These are phyloP conservation scores for Sarocladium strictum DNA, from an alignment of 2,329 filamentous ascomycete genomes.

Conservation along the genomic window DNA sequence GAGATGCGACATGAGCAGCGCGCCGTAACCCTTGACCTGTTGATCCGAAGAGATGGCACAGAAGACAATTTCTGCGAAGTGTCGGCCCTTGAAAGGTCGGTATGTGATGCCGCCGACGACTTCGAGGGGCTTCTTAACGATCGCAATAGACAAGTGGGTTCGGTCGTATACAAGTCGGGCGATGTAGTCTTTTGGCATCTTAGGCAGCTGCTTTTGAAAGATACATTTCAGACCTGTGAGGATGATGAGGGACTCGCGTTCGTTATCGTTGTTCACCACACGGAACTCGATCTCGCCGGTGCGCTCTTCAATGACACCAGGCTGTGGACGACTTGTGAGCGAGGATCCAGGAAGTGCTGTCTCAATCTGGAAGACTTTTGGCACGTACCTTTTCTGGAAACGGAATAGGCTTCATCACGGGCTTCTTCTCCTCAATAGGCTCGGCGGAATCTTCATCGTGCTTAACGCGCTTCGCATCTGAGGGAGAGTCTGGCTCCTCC, in stretches of 20 bases:
- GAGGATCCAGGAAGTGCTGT: background rate
- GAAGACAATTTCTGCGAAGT: constrained; percentile 97
- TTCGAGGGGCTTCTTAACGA: constrained; percentile 92
- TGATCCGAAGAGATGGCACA: constrained; percentile 97
- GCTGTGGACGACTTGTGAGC: constrained; percentile 37
- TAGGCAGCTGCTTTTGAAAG: constrained; percentile 96
- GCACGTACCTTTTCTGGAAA: constrained; percentile 76
- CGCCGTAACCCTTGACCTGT: constrained; percentile 97
- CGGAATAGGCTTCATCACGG: constrained; percentile 59
- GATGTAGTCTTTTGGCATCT: constrained; percentile 99
- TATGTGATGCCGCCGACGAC: constrained; percentile 98
- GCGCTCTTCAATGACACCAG: constrained; percentile 88
- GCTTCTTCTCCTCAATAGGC: constrained; percentile 35
- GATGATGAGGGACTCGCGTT: constrained; percentile 84
- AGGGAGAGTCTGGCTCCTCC: constrained; percentile 57
- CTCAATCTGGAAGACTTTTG: background rate
- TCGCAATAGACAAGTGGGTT: constrained; percentile 92
- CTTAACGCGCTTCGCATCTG: constrained; percentile 61
- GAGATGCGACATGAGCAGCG: constrained; percentile 94
- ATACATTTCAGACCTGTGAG: constrained; percentile 95
- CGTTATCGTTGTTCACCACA: constrained; percentile 94
- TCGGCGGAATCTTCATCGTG: constrained; percentile 28
- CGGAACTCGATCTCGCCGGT: constrained; percentile 94
- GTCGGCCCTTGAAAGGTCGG: constrained; percentile 82
- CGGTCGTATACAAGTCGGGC: constrained; percentile 95